phyloP scores from a whole-genome alignment of 495 filamentous ascomycete species.

The Aspergillus baeticus region DNA sequence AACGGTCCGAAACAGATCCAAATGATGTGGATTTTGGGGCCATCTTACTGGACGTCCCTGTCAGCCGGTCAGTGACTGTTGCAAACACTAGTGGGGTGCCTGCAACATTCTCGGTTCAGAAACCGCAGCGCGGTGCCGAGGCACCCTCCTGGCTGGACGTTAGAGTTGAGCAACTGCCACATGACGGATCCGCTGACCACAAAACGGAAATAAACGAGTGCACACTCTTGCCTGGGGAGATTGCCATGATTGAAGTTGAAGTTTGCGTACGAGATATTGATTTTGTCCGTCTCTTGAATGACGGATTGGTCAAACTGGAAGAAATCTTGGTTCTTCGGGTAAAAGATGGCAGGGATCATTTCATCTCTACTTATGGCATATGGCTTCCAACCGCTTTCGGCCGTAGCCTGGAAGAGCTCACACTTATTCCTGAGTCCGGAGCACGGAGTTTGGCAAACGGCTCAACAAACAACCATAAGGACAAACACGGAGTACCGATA shows the following conservation, averaged over 20 bases:
- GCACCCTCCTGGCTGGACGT: conserved; percentile 65
- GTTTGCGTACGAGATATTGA: conserved; percentile 60
- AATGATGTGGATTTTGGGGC: conserved; percentile 74
- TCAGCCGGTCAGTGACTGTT: conserved; percentile 68
- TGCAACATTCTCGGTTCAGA: conserved; percentile 73
- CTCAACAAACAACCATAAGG: conserved; percentile 25
- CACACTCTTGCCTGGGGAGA: conserved; percentile 79
- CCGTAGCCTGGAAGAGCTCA: conserved; percentile 77
- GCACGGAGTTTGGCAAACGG: conserved; percentile 49
- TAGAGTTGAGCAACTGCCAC: conserved; percentile 52
- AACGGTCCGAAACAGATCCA: conserved; percentile 36
- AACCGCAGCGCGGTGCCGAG: conserved; percentile 49
- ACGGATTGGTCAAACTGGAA: conserved; percentile 62
- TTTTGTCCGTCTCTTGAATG: conserved; percentile 71
- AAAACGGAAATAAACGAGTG: conserved; percentile 42
- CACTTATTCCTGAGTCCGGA: conserved; percentile 76
- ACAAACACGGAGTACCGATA: conserved; percentile 54
- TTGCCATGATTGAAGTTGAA: conserved; percentile 65
- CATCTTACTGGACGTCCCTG: conserved; percentile 63
- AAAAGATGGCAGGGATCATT: conserved; percentile 81
- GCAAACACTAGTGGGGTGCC: conserved; percentile 85
- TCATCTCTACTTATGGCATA: conserved; percentile 71
- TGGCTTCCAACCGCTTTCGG: conserved; percentile 87
- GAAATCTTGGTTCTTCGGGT: conserved; percentile 91
- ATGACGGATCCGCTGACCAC: conserved; percentile 30